Base-by-base conservation (phyloP, 2,329 filamentous ascomycete genomes). In the Colletotrichum theobromicola region DNA sequence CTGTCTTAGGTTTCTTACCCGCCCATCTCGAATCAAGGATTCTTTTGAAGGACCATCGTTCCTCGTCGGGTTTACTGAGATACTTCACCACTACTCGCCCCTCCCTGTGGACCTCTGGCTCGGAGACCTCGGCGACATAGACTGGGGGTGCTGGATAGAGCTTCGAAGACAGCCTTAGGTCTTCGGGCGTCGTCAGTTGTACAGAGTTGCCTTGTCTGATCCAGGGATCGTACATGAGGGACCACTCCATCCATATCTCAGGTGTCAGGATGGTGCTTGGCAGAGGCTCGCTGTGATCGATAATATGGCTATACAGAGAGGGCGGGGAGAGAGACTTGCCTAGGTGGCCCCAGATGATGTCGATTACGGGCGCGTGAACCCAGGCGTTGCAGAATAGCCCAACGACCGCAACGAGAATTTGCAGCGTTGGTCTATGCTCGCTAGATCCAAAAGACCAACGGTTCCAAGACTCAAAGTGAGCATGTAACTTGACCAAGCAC, bases 341-440 rank as follows among this genome's bases (percentile, higher is more conserved):
- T 12, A 71, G n/a, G 30, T 61, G 72, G n/a, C 18, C 34, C 72
- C 68, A 74, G n/a, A 26, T 34, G 12, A 42, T n/a, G 42, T 72
- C 61, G 21, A 74, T 62, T n/a, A 30, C 24, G 7, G 72, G 72
- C 5, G 68, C 68, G 32, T 72, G 37, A 13, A 50, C 68, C 72
- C 72, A 74, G 15, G 72, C 72, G 5, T 72, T 62, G 68, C 72
- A 66, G 9, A 74, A 74, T 28, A 74, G 72, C 16, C 72, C 68
- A n/a, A 74, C 34, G 21, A 74, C 28, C 18, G 61, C 57, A 8
- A 67, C 21, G 18, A 74, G 18, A 4, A 72, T 62, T 24, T 30
- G n/a, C 21, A 65, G 15, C 2, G n/a, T 21, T 24, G 37, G 46
- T 18, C 34, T 55, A 5, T 24, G 18, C 24, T 18, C 58, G 26